Percentiles rank a stretch among this genome's conserved stretches.
phyloP scores from a whole-genome alignment of 306 rosid genomes.

The Mimosa bimucronata region DNA sequence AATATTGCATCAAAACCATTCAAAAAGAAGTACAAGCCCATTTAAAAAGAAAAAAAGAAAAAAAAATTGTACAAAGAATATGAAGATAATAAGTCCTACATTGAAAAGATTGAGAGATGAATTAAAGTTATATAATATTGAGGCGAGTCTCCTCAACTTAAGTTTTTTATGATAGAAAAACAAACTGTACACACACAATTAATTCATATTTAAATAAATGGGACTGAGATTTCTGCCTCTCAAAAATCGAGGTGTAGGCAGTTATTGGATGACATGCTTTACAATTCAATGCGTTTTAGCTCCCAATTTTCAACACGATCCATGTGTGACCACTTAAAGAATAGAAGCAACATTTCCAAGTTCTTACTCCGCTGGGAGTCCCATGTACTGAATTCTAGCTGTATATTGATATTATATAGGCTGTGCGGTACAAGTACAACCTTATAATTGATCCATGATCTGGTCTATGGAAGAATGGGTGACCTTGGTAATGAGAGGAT shows the following conservation, averaged over 20 bases:
- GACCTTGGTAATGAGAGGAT: slow-evolving; percentile 21
- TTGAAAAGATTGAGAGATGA: too few relatives aligned
- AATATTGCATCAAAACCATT: too few relatives aligned
- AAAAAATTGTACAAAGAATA: too few relatives aligned
- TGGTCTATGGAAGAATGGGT: slow-evolving; percentile 20
- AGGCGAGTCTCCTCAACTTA: too few relatives aligned
- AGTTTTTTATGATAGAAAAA: too few relatives aligned
- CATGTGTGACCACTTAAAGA: background rate
- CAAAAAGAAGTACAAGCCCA: too few relatives aligned
- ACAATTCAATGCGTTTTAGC: background rate
- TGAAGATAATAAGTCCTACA: too few relatives aligned
- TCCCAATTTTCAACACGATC: background rate
- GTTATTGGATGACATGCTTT: slow-evolving; percentile 5
- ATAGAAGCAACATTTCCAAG: background rate
- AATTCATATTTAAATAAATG: too few relatives aligned
- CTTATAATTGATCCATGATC: slow-evolving; percentile 16
- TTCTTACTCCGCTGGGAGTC: background rate
- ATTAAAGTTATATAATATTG: too few relatives aligned
- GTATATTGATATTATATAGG: background rate
- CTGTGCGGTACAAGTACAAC: slow-evolving; percentile 15
- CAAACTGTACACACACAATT: too few relatives aligned
- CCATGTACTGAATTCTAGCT: background rate
- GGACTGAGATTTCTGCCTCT: slow-evolving; percentile 18
- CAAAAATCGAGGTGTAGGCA: slow-evolving; percentile 22
- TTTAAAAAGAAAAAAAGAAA: too few relatives aligned